phyloP scores from a whole-genome alignment of 306 rosid species.

The Cicer arietinum region DNA sequence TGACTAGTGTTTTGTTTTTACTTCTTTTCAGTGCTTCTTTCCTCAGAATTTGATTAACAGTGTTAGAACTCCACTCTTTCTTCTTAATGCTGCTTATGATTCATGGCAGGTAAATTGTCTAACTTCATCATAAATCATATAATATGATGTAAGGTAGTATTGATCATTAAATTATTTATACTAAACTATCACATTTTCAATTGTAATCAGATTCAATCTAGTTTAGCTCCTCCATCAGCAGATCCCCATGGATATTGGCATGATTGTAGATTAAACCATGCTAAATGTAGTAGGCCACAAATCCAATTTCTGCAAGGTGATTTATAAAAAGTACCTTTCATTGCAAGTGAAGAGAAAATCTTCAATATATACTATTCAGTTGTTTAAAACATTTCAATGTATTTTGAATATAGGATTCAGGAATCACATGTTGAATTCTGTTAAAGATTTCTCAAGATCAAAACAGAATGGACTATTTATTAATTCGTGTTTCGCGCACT shows the following conservation, averaged over 20 bases:
- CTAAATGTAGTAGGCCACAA: slow-evolving; percentile 71
- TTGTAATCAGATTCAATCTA: slow-evolving; percentile 76
- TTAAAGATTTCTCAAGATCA: slow-evolving; percentile 64
- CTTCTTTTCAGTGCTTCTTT: slow-evolving; percentile 80
- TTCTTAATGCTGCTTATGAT: slow-evolving; percentile 95
- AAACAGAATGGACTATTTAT: slow-evolving; percentile 73
- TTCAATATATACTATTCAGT: neutral
- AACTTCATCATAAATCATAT: slow-evolving; percentile 4
- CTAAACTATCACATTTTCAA: neutral
- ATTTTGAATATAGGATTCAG: slow-evolving; percentile 69
- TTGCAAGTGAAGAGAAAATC: neutral
- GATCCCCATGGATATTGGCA: slow-evolving; percentile 93
- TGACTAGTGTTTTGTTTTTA: neutral
- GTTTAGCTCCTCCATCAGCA: slow-evolving; percentile 91
- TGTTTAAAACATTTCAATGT: slow-evolving; percentile 8
- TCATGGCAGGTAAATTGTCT: slow-evolving; percentile 85
- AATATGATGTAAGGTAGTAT: neutral
- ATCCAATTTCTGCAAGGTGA: slow-evolving; percentile 83
- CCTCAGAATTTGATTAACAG: slow-evolving; percentile 81
- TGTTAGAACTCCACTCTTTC: slow-evolving; percentile 79
- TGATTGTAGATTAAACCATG: slow-evolving; percentile 79
- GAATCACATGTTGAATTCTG: slow-evolving; percentile 70
- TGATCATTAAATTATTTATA: slow-evolving; percentile 11
- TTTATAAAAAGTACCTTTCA: slow-evolving; percentile 4
- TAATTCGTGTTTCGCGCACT: slow-evolving; percentile 92